Evolutionary conservation across 192 early-diverging fungal species (phyloP).

Genomic region (Coemansia sp.): DNA sequence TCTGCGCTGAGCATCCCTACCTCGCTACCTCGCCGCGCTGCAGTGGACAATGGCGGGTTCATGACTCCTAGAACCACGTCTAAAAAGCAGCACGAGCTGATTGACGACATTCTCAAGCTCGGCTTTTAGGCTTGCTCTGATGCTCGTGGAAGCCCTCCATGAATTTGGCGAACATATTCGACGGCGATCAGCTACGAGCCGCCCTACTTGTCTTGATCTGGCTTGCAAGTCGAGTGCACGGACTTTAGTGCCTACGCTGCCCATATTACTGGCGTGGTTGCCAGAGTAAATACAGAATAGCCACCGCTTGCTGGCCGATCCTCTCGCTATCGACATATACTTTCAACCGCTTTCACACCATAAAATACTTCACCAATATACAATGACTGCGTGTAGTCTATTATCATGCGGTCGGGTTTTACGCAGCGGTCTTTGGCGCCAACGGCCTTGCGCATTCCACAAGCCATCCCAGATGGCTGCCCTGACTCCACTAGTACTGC

Average conservation of each 20-base stretch:
- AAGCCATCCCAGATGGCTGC: constrained; percentile 4
- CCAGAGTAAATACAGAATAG: no score
- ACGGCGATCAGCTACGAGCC: no score
- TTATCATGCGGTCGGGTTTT: not conserved
- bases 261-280: no score
- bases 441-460: no score
- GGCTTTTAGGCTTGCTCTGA: not conserved
- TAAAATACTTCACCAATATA: not conserved
- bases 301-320: no score
- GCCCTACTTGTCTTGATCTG: no score
- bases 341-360: no score
- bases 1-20: not conserved
- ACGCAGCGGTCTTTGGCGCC: no score
- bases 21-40: no score
- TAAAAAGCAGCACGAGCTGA: constrained; percentile 18
- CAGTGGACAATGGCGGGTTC: not conserved
- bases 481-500: not conserved
- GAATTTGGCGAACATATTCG: not conserved
- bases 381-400: not conserved
- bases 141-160: not conserved
- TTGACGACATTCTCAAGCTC: constrained; percentile 27
- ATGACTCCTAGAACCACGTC: not conserved
- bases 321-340: no score
- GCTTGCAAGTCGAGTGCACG: no score
- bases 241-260: no score